Evolutionary conservation across 352 stramenopile species (phyloP).

Genomic region (Thalassiosira mediterranea): DNA sequence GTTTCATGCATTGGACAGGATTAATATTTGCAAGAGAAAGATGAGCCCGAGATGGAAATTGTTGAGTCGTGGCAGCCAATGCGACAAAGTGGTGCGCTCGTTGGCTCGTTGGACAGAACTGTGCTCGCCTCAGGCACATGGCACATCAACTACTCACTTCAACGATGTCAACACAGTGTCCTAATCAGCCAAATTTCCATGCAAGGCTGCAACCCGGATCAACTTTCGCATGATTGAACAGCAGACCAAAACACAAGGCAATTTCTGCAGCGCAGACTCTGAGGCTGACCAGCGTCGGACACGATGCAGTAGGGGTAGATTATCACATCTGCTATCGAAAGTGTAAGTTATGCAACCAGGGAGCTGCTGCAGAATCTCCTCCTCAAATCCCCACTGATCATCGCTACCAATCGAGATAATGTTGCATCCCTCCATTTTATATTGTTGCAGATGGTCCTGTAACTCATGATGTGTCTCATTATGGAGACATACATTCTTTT

Average conservation of each 20-base stretch:
- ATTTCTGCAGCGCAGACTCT: conserved; percentile 30
- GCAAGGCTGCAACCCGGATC: conserved; percentile 22
- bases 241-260: conserved; percentile 31
- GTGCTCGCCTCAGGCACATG: too few relatives aligned
- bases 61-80: too few relatives aligned
- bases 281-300: conserved; percentile 1
- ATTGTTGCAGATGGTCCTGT: not conserved
- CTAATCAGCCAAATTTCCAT: conserved; percentile 45
- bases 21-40: too few relatives aligned
- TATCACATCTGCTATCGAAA: conserved; percentile 52
- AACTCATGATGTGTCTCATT: not conserved
- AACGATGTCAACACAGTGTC: too few relatives aligned
- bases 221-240: conserved; percentile 21
- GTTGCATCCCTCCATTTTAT: conserved; percentile 23
- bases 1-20: too few relatives aligned
- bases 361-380: conserved; percentile 10
- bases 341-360: conserved; percentile 42
- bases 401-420: conserved; percentile 52
- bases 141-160: too few relatives aligned
- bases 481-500: conserved; percentile 24
- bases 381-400: conserved; percentile 57
- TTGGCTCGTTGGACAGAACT: too few relatives aligned
- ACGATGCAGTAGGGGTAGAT: conserved; percentile 54
- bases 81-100: too few relatives aligned
- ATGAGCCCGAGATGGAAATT: too few relatives aligned